Percentiles rank a stretch among this genome's conserved stretches.
These are phyloP conservation scores for Colletotrichum australisinense DNA, from an alignment of 2,329 filamentous ascomycete species.

Conservation along the genomic window DNA sequence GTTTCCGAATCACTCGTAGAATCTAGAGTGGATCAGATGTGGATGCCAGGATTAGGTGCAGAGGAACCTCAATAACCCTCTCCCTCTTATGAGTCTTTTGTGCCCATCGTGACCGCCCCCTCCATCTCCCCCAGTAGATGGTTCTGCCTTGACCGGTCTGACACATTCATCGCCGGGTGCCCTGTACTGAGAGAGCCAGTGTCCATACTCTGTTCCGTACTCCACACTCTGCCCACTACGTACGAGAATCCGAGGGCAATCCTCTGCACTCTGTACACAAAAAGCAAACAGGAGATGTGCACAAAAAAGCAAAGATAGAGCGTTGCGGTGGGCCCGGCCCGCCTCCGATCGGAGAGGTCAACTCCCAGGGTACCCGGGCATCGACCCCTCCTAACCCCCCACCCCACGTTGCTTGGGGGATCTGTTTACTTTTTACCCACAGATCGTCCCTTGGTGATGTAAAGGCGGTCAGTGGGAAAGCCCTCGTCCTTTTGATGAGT, in stretches of 20 bases:
- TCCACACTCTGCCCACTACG: no score
- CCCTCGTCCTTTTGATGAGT: not conserved
- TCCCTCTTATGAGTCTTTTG: not conserved
- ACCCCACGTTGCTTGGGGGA: not conserved
- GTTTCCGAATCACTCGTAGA: not conserved
- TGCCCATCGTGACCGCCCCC: no score
- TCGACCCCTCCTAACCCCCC: not conserved
- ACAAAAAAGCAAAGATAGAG: not conserved
- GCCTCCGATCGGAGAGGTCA: not conserved
- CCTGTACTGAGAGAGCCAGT: no score
- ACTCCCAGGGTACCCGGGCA: not conserved
- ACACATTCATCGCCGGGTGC: not conserved
- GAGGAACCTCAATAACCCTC: not conserved
- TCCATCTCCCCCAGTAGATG: not conserved
- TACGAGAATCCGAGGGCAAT: not conserved
- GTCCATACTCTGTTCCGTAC: no score
- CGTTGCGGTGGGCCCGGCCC: not conserved
- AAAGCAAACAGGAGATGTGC: not conserved
- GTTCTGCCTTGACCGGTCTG: no score
- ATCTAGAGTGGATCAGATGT: not conserved
- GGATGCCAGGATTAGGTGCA: fast-evolving
- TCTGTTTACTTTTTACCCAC: not conserved
- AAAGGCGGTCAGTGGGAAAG: not conserved
- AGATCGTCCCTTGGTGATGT: not conserved
- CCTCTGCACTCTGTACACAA: not conserved